Conservation (phyloP, 2,329 filamentous ascomycete genomes). For the Fusarium gaditjirri region DNA sequence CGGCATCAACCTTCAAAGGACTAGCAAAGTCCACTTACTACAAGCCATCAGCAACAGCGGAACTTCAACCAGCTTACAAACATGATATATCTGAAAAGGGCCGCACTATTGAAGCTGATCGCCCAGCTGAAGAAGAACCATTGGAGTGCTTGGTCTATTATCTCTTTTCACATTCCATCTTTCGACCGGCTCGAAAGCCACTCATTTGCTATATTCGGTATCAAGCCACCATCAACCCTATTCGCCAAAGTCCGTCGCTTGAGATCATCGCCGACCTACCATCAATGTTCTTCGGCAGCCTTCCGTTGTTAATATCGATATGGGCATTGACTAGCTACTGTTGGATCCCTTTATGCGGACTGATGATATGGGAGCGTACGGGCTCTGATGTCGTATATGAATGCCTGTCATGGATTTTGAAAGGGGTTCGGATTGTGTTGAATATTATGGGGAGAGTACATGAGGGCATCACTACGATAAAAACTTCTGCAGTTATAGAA, state of each 20-base stretch:
- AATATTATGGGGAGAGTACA: neutral
- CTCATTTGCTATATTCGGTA: slow-evolving; percentile 27
- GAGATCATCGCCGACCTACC: slow-evolving; percentile 27
- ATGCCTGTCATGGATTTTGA: slow-evolving; percentile 8
- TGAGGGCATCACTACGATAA: neutral
- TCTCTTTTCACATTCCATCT: slow-evolving; percentile 33
- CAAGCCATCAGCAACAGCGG: neutral
- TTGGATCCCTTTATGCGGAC: slow-evolving; percentile 29
- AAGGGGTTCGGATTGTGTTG: neutral
- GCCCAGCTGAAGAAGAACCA: slow-evolving; percentile 17
- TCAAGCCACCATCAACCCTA: slow-evolving; percentile 25
- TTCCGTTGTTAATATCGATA: slow-evolving; percentile 29
- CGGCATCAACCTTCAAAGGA: neutral
- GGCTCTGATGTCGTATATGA: slow-evolving; percentile 28
- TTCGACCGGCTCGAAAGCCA: slow-evolving; percentile 19
- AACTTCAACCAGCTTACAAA: neutral
- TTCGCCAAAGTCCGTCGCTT: slow-evolving; percentile 16
- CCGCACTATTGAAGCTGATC: neutral
- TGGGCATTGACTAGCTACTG: slow-evolving; percentile 35
- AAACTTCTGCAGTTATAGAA: neutral
- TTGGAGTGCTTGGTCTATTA: slow-evolving; percentile 11
- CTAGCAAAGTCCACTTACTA: neutral
- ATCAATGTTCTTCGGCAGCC: slow-evolving; percentile 26
- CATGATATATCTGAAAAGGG: neutral
- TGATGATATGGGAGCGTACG: slow-evolving; percentile 34